A percentile compares a stretch with the other conserved stretches of the same genome.
phyloP scores from a whole-genome alignment of 2,329 filamentous ascomycete genomes.

The Lojkania enalia region DNA sequence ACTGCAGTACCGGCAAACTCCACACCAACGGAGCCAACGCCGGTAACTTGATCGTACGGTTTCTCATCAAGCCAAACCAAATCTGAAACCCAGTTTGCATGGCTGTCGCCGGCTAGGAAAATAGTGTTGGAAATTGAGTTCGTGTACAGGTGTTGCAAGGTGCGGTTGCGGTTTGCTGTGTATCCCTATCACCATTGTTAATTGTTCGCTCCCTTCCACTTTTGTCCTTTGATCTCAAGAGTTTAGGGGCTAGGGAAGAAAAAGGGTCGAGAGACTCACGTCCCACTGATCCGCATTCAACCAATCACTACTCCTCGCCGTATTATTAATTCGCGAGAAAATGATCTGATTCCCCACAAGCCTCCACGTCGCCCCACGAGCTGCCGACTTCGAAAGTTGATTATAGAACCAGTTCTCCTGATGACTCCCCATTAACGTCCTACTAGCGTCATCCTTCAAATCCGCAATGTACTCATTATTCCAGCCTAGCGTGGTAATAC shows the following conservation, averaged over 20 bases:
- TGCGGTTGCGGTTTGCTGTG: conserved; percentile 69
- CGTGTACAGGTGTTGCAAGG: conserved; percentile 65
- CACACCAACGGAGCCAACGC: conserved; percentile 47
- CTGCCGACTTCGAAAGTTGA: conserved; percentile 57
- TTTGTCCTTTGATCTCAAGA: no score
- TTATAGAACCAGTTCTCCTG: conserved; percentile 67
- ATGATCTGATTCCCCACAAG: conserved; percentile 69
- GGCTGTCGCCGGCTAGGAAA: conserved; percentile 70
- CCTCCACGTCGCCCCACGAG: conserved; percentile 68
- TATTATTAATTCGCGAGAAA: conserved; percentile 34
- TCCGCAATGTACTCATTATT: conserved; percentile 62
- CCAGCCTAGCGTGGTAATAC: conserved; percentile 46
- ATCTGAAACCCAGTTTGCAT: conserved; percentile 60
- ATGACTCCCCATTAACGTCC: conserved; percentile 68
- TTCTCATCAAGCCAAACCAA: conserved; percentile 48
- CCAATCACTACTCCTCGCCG: conserved; percentile 19
- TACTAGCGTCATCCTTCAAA: conserved; percentile 66
- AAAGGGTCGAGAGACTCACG: conserved; percentile 33
- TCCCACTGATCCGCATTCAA: conserved; percentile 62
- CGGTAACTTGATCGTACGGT: conserved; percentile 41
- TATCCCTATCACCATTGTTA: no score
- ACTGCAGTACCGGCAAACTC: conserved; percentile 67
- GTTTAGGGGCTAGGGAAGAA: background rate
- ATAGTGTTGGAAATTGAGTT: conserved; percentile 72
- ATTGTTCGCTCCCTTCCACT: no score